Evolutionary conservation across 2,329 filamentous ascomycete genomes (phyloP).

Genomic region (Aspergillus sojae): DNA sequence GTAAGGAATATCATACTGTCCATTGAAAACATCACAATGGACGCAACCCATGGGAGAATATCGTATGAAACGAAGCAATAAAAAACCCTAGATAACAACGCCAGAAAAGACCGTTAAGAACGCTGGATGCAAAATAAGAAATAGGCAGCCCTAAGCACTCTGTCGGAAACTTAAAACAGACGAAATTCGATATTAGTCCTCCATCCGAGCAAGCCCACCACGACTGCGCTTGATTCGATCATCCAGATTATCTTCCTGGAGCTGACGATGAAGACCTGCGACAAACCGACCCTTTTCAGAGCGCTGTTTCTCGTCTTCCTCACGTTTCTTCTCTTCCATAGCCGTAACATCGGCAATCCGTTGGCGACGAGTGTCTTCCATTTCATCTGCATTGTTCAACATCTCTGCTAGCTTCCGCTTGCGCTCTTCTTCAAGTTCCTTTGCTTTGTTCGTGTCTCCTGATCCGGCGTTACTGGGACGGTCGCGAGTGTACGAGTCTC

Average conservation of each 20-base stretch:
- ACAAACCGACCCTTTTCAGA: slow-evolving; percentile 40
- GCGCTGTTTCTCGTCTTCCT: slow-evolving; percentile 62
- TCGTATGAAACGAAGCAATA: not conserved
- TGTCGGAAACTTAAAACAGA: not conserved
- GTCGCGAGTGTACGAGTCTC: slow-evolving; percentile 21
- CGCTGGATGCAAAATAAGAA: slow-evolving; percentile 4
- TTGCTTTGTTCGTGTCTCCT: slow-evolving; percentile 22
- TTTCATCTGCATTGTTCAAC: slow-evolving; percentile 69
- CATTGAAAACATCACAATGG: not conserved
- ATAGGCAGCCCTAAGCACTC: not conserved
- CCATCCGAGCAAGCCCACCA: slow-evolving; percentile 35
- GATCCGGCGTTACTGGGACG: slow-evolving; percentile 7
- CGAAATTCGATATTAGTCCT: slow-evolving; percentile 18
- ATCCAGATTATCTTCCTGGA: slow-evolving; percentile 39
- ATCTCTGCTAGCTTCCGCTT: slow-evolving; percentile 67
- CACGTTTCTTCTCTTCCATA: slow-evolving; percentile 64
- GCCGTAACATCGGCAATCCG: slow-evolving; percentile 69
- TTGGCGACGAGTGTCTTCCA: slow-evolving; percentile 70
- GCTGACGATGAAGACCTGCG: slow-evolving; percentile 35
- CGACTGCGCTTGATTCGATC: slow-evolving; percentile 38
- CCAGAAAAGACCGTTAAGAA: slow-evolving; percentile 1
- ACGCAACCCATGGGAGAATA: not conserved
- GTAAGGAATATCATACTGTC: not conserved
- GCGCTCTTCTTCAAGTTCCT: slow-evolving; percentile 35
- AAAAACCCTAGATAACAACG: not conserved